A percentile compares a stretch with the other conserved stretches of the same genome.
phyloP scores from a whole-genome alignment of 192 early-diverging fungal genomes.

The Polychytrium aggregatum region DNA sequence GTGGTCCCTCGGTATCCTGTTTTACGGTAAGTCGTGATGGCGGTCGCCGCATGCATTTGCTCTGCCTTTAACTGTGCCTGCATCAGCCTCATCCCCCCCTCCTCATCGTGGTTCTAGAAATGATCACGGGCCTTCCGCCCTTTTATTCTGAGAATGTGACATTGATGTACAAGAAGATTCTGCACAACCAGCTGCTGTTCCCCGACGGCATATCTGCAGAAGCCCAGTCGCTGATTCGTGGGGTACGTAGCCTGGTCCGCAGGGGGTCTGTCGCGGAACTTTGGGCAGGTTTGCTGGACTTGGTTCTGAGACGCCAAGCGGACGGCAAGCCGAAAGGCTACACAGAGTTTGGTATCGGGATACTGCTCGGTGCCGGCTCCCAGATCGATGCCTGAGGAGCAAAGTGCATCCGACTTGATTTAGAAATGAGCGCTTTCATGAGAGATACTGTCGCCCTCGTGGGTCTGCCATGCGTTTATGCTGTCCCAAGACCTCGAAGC shows the following conservation, averaged over 20 bases:
- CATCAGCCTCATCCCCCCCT: not conserved
- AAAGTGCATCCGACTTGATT: no score
- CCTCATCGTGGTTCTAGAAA: constrained; percentile 13
- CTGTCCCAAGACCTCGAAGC: no score
- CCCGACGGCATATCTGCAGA: constrained; percentile 28
- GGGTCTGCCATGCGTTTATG: no score
- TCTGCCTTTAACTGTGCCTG: not conserved
- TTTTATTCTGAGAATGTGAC: constrained; percentile 44
- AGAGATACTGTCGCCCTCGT: no score
- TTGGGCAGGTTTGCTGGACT: no score
- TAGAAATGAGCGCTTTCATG: no score
- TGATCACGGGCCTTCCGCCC: constrained; percentile 56
- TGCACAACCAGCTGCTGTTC: constrained; percentile 39
- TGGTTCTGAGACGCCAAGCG: no score
- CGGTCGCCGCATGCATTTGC: constrained; percentile 1
- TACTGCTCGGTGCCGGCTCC: no score
- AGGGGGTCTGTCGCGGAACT: no score
- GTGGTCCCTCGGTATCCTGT: constrained; percentile 72
- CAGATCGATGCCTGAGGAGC: no score
- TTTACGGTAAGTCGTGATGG: constrained; percentile 47
- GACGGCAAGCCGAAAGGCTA: no score
- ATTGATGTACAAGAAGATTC: constrained; percentile 47
- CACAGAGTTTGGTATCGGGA: no score
- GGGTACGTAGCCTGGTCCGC: constrained; percentile 17
- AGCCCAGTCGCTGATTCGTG: constrained; percentile 30